Evolutionary conservation across 164 flowering plant genomes (phyloP).

Genomic region (Tetracentron sinense): DNA sequence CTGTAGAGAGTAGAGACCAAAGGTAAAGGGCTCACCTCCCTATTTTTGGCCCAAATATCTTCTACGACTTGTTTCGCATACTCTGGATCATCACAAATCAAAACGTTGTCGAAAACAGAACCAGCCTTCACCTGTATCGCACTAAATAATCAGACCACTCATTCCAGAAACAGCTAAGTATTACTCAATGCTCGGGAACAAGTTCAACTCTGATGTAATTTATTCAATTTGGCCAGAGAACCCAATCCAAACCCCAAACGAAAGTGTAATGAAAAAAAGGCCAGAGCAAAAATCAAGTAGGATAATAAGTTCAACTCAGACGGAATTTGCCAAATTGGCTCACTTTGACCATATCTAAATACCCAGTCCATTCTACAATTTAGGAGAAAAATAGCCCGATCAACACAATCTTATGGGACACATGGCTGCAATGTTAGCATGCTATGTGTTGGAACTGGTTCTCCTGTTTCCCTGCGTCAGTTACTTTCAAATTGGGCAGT

Average conservation of each 20-base stretch:
- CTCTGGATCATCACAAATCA: conserved; percentile 69
- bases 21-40: conserved; percentile 32
- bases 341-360: background rate
- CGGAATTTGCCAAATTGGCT: background rate
- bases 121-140: conserved; percentile 77
- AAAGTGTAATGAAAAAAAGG: no score
- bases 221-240: background rate
- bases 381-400: background rate
- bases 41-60: conserved; percentile 37
- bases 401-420: no score
- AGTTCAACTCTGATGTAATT: background rate
- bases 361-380: background rate
- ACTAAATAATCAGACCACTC: conserved; percentile 3
- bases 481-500: no score
- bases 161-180: background rate
- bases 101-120: conserved; percentile 63
- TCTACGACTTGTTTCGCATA: conserved; percentile 57
- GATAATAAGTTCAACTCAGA: background rate
- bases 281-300: background rate
- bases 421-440: no score
- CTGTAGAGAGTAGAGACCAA: background rate
- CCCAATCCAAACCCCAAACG: background rate
- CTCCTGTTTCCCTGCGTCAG: no score
- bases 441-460: no score
- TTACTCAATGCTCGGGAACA: background rate